These are phyloP conservation scores for Penicillium sp. DNA, from an alignment of 2,329 filamentous ascomycete species.

Conservation along the genomic window DNA sequence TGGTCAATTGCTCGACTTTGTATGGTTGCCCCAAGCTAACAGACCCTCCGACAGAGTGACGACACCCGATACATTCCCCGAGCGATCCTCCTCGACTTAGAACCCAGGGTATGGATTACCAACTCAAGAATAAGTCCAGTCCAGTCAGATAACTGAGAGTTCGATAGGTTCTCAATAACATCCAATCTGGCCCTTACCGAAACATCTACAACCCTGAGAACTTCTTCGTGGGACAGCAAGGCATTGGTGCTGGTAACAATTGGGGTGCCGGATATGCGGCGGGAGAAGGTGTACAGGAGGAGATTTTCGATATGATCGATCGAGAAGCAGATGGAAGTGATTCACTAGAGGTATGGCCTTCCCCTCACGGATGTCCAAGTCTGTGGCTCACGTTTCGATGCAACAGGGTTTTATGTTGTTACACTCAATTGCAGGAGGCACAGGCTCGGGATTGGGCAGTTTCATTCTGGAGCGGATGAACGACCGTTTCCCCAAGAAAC, in stretches of 20 bases:
- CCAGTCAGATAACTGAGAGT: constrained; percentile 5
- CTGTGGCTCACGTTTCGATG: background rate
- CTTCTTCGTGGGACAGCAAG: constrained; percentile 93
- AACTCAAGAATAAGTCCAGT: background rate
- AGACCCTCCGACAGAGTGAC: constrained; percentile 62
- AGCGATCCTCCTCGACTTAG: constrained; percentile 90
- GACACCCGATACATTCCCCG: constrained; percentile 97
- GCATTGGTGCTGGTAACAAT: constrained; percentile 91
- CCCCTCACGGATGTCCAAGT: background rate
- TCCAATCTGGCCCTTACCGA: constrained; percentile 88
- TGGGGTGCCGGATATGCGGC: constrained; percentile 96
- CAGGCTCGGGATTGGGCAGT: constrained; percentile 89
- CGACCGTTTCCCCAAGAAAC: constrained; percentile 96
- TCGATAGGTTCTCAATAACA: constrained; percentile 74
- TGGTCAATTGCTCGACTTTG: background rate
- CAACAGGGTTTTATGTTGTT: constrained; percentile 90
- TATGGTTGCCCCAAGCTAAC: constrained; percentile 3
- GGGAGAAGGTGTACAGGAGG: constrained; percentile 85
- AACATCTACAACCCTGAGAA: constrained; percentile 99
- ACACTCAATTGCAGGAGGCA: constrained; percentile 95
- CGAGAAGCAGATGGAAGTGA: constrained; percentile 97
- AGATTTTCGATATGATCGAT: constrained; percentile 99
- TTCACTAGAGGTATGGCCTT: constrained; percentile 69
- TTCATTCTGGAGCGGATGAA: constrained; percentile 94
- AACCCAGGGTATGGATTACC: constrained; percentile 64